Evolutionary conservation across 768 basidiomycete genomes (phyloP), one percentile per base, ranked within the genome.

Genomic region (Boletellus ananiceps): DNA sequence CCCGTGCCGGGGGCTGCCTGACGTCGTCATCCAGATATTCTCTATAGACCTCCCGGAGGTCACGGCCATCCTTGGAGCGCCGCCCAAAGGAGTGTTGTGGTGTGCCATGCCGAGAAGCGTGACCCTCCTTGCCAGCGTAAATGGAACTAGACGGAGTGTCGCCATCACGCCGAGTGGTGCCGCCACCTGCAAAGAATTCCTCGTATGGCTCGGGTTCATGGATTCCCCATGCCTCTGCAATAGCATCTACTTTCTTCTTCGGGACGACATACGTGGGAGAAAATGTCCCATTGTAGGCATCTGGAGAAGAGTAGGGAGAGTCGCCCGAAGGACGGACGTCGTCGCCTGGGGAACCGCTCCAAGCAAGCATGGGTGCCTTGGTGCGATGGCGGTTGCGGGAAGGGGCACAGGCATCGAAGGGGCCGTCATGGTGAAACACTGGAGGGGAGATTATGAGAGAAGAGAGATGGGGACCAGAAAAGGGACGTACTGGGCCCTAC

Each of bases 371-470:
- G 40, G 90, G 90, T 9, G 91, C 90, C 62, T 82, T 84, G 62
- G 76, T 80, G 57, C 78, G 82, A 58, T 88, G 81, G 40, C 81
- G 80, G 71, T 93, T 93, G 61, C 91, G 86, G 40, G 90, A 92
- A 1, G 90, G 90, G 2, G 90, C 90, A 63, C 89, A 92, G 25
- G 90, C 91, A 63, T 93, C 90, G 65, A 93, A 93, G 12, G 90
- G 91, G 27, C 90, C 90, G 60, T 93, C 91, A 61, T 93, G 90
- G 62, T 93, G 90, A 70, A 93, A 88, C 82, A 88, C 90, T 93
- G 56, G 45, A 25, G 23, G 47, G 25, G 47, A 44, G 31, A 45
- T 16, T 36, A 40, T 48, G 52, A 50, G 40, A 32, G 31, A 36
- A 25, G 29, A 27, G 31, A 25, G 6, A 48, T 5, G 33, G 23